Evolutionary conservation across 345 rosid genomes (phyloP).

Genomic region (Carallia pectinifolia): DNA sequence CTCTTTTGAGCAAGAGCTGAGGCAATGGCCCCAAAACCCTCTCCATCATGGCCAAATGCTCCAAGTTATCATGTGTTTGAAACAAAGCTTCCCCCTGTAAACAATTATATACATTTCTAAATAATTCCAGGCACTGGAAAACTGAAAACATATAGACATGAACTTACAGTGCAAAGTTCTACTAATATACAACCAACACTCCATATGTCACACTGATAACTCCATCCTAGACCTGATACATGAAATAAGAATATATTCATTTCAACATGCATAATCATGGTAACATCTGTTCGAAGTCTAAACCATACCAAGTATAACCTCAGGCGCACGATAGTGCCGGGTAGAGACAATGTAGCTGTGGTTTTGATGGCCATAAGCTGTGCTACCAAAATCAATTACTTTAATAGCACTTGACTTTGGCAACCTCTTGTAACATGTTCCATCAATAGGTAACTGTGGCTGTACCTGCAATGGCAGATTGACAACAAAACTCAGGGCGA

Average conservation of each 20-base stretch:
- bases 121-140: neutral
- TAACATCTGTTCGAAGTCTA: neutral
- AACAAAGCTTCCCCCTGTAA: slow-evolving; percentile 70
- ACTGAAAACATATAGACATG: neutral
- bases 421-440: slow-evolving; percentile 46
- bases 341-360: slow-evolving; percentile 70
- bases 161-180: slow-evolving; percentile 64
- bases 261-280: slow-evolving; percentile 7
- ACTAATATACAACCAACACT: slow-evolving; percentile 72
- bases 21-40: slow-evolving; percentile 65
- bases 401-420: slow-evolving; percentile 74
- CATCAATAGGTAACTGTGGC: slow-evolving; percentile 33
- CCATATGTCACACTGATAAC: slow-evolving; percentile 68
- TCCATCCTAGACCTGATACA: slow-evolving; percentile 67
- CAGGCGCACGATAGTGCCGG: slow-evolving; percentile 76
- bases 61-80: slow-evolving; percentile 71
- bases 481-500: slow-evolving; percentile 4
- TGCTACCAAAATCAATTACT: slow-evolving; percentile 78
- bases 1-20: slow-evolving; percentile 57
- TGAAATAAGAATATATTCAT: slow-evolving; percentile 2
- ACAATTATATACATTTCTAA: neutral
- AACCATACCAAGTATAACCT: slow-evolving; percentile 62
- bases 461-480: slow-evolving; percentile 31
- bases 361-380: slow-evolving; percentile 53
- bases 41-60: slow-evolving; percentile 80